phyloP scores from a whole-genome alignment of 495 filamentous ascomycete species.

The Aspergillus funiculosus region DNA sequence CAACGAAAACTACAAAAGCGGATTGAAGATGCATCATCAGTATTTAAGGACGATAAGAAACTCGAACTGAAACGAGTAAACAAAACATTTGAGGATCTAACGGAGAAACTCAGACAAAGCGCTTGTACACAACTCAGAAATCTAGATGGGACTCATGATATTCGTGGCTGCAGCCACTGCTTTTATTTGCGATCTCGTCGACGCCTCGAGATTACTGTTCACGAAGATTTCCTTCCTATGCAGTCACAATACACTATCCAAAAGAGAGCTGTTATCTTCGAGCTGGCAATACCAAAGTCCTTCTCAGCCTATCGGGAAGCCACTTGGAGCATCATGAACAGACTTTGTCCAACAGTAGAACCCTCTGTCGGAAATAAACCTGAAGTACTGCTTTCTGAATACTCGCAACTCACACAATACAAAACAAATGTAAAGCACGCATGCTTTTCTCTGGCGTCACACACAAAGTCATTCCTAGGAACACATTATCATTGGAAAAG shows the following conservation, averaged over 20 bases:
- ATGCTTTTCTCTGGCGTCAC: slow-evolving; percentile 33
- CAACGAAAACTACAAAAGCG: slow-evolving; percentile 24
- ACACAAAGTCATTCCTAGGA: slow-evolving; percentile 35
- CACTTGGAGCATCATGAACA: slow-evolving; percentile 40
- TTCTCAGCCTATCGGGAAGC: slow-evolving; percentile 50
- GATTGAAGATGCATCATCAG: slow-evolving; percentile 29
- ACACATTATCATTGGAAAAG: slow-evolving; percentile 36
- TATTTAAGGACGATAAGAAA: slow-evolving; percentile 28
- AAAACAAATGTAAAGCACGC: slow-evolving; percentile 20
- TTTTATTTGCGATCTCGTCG: slow-evolving; percentile 25
- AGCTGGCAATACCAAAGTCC: slow-evolving; percentile 42
- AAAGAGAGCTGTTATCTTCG: slow-evolving; percentile 48
- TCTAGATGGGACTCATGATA: slow-evolving; percentile 25
- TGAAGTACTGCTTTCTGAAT: slow-evolving; percentile 18
- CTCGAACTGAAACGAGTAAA: slow-evolving; percentile 33
- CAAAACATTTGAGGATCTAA: slow-evolving; percentile 14
- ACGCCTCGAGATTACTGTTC: slow-evolving; percentile 44
- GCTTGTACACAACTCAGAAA: slow-evolving; percentile 22
- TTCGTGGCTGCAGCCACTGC: slow-evolving; percentile 32
- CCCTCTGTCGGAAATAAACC: neutral
- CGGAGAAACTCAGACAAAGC: slow-evolving; percentile 26
- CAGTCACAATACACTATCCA: slow-evolving; percentile 7
- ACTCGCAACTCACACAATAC: slow-evolving; percentile 21
- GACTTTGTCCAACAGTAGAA: slow-evolving; percentile 25
- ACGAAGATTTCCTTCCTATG: slow-evolving; percentile 57